Conservation (phyloP, 352 stramenopile species). For the Phytophthora cryptogea region DNA sequence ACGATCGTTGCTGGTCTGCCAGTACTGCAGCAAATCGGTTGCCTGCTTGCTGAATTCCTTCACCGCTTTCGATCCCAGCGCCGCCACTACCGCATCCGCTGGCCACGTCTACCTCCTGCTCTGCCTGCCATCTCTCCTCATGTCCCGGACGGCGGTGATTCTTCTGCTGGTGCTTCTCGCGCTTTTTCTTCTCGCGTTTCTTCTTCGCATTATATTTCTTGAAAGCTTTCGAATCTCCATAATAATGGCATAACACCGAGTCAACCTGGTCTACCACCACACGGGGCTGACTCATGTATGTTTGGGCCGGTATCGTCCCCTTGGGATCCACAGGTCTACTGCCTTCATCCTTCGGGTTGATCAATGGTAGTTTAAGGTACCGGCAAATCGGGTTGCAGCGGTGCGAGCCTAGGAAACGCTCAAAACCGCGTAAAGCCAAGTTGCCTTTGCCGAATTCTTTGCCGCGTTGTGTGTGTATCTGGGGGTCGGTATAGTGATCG, state of each 20-base stretch:
- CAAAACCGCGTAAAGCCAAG: constrained; percentile 65
- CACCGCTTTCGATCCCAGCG: constrained; percentile 10
- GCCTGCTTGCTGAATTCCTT: constrained; percentile 9
- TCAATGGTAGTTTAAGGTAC: constrained; percentile 75
- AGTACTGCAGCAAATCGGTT: constrained; percentile 28
- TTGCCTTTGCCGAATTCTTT: constrained; percentile 89
- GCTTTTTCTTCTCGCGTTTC: constrained; percentile 36
- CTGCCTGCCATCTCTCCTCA: constrained; percentile 19
- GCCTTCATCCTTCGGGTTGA: constrained; percentile 65
- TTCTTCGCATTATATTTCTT: constrained; percentile 66
- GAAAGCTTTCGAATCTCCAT: constrained; percentile 71
- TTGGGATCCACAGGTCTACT: constrained; percentile 43
- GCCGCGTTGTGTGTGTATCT: constrained; percentile 87
- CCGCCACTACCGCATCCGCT: constrained; percentile 14
- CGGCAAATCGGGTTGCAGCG: constrained; percentile 84
- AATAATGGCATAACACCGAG: constrained; percentile 75
- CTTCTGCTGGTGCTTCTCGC: constrained; percentile 32
- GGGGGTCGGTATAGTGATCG: constrained; percentile 96
- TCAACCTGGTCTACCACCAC: constrained; percentile 64
- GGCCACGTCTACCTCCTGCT: constrained; percentile 19
- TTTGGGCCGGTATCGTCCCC: constrained; percentile 69
- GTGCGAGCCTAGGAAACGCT: constrained; percentile 75
- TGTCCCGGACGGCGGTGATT: constrained; percentile 3
- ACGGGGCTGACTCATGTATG: constrained; percentile 68
- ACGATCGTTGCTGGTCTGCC: constrained; percentile 39